phyloP scores from a whole-genome alignment of 371 early-diverging fungal species.

The Gilbertella persicaria region DNA sequence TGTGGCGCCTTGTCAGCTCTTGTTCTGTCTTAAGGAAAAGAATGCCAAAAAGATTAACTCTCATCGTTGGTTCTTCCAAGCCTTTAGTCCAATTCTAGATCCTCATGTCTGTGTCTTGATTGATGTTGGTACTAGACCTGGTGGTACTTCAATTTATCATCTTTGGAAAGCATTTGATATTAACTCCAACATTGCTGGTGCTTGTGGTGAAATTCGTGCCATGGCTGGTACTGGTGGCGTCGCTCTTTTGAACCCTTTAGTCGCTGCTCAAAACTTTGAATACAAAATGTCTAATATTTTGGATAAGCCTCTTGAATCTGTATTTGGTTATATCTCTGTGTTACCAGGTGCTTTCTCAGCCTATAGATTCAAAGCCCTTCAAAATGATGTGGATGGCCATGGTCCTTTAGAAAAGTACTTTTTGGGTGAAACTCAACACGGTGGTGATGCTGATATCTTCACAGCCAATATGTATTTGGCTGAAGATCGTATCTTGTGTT shows the following conservation, averaged over 20 bases:
- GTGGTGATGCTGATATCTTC: slow-evolving; percentile 66
- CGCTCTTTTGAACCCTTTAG: slow-evolving; percentile 82
- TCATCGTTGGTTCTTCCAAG: slow-evolving; percentile 96
- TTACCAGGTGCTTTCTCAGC: slow-evolving; percentile 96
- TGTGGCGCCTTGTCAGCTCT: slow-evolving; percentile 83
- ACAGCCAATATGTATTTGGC: slow-evolving; percentile 80
- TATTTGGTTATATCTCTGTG: slow-evolving; percentile 94
- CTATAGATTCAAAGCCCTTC: slow-evolving; percentile 87
- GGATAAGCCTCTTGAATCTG: slow-evolving; percentile 95
- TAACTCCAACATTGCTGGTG: slow-evolving; percentile 86
- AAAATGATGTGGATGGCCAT: slow-evolving; percentile 61
- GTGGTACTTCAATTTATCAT: slow-evolving; percentile 82
- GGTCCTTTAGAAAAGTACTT: slow-evolving; percentile 91
- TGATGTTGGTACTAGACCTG: slow-evolving; percentile 92
- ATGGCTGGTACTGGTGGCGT: slow-evolving; percentile 75
- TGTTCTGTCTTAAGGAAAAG: slow-evolving; percentile 91
- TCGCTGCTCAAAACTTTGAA: slow-evolving; percentile 96
- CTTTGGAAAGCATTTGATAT: slow-evolving; percentile 93
- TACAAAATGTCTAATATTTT: slow-evolving; percentile 96
- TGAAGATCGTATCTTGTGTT: slow-evolving; percentile 90
- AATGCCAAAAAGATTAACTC: slow-evolving; percentile 91
- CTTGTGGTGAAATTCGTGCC: slow-evolving; percentile 95
- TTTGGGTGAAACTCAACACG: slow-evolving; percentile 88
- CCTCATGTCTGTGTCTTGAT: slow-evolving; percentile 89
- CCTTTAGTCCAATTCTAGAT: slow-evolving; percentile 79